Conservation (phyloP, 306 rosid species). For the Mimosa bimucronata region DNA sequence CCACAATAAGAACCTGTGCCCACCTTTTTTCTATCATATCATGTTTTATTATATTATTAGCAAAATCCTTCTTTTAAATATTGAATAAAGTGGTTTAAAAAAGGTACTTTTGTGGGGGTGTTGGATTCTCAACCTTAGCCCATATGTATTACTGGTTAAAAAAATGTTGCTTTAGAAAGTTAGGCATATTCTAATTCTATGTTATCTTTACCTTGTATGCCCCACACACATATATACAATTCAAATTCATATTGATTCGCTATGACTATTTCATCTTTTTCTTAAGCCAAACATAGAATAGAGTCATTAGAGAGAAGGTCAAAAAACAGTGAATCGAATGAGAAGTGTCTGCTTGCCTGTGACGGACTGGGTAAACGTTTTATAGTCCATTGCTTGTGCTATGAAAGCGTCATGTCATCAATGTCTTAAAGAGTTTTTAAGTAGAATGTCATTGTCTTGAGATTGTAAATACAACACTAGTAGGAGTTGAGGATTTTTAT, state of each 20-base stretch:
- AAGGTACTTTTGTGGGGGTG: neutral
- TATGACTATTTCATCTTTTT: neutral
- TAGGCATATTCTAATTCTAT: conserved; percentile 7
- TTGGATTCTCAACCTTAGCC: conserved; percentile 10
- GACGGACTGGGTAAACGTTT: neutral
- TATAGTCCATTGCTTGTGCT: too few species aligned
- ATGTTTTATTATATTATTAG: neutral
- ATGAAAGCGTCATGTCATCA: too few species aligned
- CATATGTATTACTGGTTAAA: neutral
- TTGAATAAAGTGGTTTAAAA: neutral
- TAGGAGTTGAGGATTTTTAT: too few species aligned
- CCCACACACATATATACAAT: neutral
- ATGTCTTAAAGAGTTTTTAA: too few species aligned
- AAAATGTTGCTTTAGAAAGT: neutral
- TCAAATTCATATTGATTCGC: neutral
- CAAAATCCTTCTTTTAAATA: neutral
- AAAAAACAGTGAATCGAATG: too few species aligned
- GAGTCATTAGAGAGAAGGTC: too few species aligned
- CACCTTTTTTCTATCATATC: neutral
- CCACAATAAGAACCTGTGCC: neutral
- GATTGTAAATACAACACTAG: too few species aligned
- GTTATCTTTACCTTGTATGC: neutral
- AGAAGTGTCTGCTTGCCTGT: neutral
- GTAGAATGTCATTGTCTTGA: too few species aligned
- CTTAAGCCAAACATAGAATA: neutral